phyloP scores from a whole-genome alignment of 345 rosid species.

The Brassica incana region DNA sequence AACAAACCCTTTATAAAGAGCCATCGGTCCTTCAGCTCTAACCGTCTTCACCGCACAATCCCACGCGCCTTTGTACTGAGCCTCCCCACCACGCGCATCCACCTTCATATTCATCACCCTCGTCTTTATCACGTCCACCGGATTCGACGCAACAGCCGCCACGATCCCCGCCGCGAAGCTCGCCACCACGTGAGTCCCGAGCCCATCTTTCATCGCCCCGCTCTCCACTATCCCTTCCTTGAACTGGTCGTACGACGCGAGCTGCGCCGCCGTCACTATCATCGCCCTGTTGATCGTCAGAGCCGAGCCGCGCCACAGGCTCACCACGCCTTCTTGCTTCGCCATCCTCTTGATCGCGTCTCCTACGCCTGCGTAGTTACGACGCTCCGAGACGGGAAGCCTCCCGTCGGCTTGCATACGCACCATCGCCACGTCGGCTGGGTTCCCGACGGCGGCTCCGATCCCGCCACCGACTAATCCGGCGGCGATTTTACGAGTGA shows the following conservation, averaged over 20 bases:
- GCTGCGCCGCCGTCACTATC: slow-evolving; percentile 77
- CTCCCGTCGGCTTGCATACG: slow-evolving; percentile 87
- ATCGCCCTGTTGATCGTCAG: slow-evolving; percentile 77
- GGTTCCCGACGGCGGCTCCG: slow-evolving; percentile 78
- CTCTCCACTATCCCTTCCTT: slow-evolving; percentile 59
- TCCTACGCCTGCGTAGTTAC: slow-evolving; percentile 64
- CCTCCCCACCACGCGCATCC: slow-evolving; percentile 45
- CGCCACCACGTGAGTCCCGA: slow-evolving; percentile 72
- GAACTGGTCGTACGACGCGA: slow-evolving; percentile 73
- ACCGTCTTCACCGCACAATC: slow-evolving; percentile 74
- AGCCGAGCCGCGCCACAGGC: slow-evolving; percentile 69
- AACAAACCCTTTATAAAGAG: slow-evolving; percentile 71
- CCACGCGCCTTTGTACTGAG: slow-evolving; percentile 57
- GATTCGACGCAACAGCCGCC: slow-evolving; percentile 78
- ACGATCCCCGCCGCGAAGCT: slow-evolving; percentile 79
- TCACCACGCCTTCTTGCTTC: slow-evolving; percentile 46
- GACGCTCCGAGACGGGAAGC: slow-evolving; percentile 59
- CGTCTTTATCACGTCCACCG: slow-evolving; percentile 82
- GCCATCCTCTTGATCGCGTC: slow-evolving; percentile 67
- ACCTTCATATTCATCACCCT: slow-evolving; percentile 87
- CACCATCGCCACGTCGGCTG: slow-evolving; percentile 88
- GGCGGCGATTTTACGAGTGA: slow-evolving; percentile 55
- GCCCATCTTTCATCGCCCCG: slow-evolving; percentile 54
- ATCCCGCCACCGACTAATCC: slow-evolving; percentile 66
- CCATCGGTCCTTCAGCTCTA: slow-evolving; percentile 62